Evolutionary conservation across 2,329 filamentous ascomycete species (phyloP).

Genomic region (Cryphonectria naterciae): DNA sequence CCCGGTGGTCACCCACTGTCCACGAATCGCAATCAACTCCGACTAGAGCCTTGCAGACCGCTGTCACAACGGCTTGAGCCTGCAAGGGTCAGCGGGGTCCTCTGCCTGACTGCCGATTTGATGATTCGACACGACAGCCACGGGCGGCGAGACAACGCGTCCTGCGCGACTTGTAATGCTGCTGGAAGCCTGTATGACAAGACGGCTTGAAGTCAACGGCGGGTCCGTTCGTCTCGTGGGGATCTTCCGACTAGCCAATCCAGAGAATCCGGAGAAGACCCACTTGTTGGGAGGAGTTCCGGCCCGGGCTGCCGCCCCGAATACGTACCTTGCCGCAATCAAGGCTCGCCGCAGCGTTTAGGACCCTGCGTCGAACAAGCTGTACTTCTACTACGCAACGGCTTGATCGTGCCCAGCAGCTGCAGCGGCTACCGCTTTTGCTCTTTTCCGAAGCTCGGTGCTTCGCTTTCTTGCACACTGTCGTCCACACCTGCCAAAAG

Average conservation of each 20-base stretch:
- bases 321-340: not conserved
- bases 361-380: not conserved
- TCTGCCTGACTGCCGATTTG: slow-evolving; percentile 2
- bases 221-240: slow-evolving; percentile 11
- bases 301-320: slow-evolving; percentile 22
- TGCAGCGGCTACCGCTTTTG: not conserved
- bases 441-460: not conserved
- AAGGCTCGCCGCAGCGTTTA: not conserved
- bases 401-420: not conserved
- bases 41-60: slow-evolving; percentile 3
- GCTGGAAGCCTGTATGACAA: not conserved
- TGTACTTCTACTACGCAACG: not conserved
- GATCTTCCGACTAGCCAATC: slow-evolving; percentile 14
- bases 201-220: slow-evolving; percentile 5
- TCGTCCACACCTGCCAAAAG: not conserved
- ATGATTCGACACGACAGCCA: not conserved
- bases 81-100: not conserved
- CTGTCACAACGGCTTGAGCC: not conserved
- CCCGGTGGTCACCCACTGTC: not conserved
- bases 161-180: not conserved
- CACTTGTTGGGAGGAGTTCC: slow-evolving; percentile 14
- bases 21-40: slow-evolving; percentile 15
- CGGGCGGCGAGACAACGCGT: not conserved
- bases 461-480: not conserved
- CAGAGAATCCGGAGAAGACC: slow-evolving; percentile 6